Evolutionary conservation across 441 rosid genomes (phyloP).

Genomic region (Brassica hybrid): DNA sequence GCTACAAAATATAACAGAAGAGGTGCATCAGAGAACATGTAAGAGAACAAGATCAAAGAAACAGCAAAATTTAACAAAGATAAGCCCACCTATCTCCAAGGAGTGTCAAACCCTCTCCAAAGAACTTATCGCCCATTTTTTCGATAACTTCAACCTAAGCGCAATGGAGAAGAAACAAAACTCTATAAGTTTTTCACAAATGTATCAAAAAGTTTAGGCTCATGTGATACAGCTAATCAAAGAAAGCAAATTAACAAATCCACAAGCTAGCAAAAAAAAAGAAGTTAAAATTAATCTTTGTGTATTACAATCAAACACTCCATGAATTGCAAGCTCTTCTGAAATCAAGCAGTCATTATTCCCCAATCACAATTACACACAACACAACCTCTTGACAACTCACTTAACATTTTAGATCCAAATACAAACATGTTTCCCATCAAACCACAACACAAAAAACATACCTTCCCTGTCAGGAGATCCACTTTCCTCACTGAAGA

Average conservation of each 20-base stretch:
- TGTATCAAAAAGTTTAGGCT: not conserved
- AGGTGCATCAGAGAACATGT: constrained; percentile 6
- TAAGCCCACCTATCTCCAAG: constrained; percentile 70
- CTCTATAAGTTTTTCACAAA: too few species aligned
- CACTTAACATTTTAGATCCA: too few species aligned
- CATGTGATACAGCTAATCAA: not conserved
- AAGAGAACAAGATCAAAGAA: not conserved
- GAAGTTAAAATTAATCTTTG: not conserved
- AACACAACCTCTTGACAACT: not conserved
- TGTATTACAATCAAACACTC: not conserved
- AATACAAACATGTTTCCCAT: too few species aligned
- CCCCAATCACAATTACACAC: not conserved
- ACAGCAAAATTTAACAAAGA: not conserved
- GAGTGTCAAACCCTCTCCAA: constrained; percentile 97
- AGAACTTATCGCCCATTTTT: constrained; percentile 60
- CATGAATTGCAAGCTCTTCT: not conserved
- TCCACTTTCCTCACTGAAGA: too few species aligned
- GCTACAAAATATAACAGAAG: constrained; percentile 60
- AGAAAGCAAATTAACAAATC: not conserved
- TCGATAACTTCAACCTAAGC: constrained; percentile 67
- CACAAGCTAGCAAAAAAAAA: not conserved
- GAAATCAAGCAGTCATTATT: not conserved
- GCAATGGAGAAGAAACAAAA: constrained; percentile 11
- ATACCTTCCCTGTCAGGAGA: too few species aligned
- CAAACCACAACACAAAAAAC: too few species aligned